Percentiles rank a stretch among this genome's conserved stretches.
Conservation (phyloP, 768 basidiomycete species). For the Pulveroboletus ravenelii region DNA sequence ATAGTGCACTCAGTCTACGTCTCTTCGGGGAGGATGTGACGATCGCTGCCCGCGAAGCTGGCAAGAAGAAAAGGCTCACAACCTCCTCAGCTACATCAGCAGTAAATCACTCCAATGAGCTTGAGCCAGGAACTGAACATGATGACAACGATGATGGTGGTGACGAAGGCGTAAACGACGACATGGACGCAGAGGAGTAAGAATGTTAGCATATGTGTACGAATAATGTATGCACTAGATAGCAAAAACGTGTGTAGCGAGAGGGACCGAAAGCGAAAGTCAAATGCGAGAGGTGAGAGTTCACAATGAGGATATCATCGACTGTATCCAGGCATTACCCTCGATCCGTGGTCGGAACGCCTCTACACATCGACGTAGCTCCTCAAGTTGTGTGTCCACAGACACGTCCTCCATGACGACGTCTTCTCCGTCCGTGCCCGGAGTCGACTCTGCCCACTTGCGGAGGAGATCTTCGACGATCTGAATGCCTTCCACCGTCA, state of each 20-base stretch:
- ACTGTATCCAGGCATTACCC: constrained; percentile 72
- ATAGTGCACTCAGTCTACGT: constrained; percentile 81
- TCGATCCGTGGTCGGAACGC: constrained; percentile 68
- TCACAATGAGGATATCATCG: constrained; percentile 45
- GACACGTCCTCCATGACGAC: constrained; percentile 49
- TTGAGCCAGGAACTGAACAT: constrained; percentile 2
- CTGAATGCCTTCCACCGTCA: constrained; percentile 73
- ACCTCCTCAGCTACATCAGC: neutral
- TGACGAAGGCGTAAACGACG: constrained; percentile 4
- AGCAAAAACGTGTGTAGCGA: neutral
- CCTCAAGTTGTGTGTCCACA: constrained; percentile 35
- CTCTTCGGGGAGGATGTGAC: constrained; percentile 81
- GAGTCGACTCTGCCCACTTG: constrained; percentile 49
- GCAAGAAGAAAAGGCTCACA: constrained; percentile 19
- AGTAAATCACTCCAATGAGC: neutral
- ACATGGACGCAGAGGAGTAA: constrained; percentile 10
- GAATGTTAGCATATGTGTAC: constrained; percentile 8
- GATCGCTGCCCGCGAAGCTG: constrained; percentile 37
- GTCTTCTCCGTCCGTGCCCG: constrained; percentile 38
- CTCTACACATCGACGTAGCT: constrained; percentile 58
- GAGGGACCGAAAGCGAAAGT: neutral
- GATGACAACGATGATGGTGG: constrained; percentile 2
- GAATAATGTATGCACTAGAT: constrained; percentile 11
- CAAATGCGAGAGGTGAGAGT: neutral
- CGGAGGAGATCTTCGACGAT: constrained; percentile 77